These are phyloP conservation scores for Aspergillus flavus DNA, from an alignment of 2,329 filamentous ascomycete genomes.

Conservation along the genomic window DNA sequence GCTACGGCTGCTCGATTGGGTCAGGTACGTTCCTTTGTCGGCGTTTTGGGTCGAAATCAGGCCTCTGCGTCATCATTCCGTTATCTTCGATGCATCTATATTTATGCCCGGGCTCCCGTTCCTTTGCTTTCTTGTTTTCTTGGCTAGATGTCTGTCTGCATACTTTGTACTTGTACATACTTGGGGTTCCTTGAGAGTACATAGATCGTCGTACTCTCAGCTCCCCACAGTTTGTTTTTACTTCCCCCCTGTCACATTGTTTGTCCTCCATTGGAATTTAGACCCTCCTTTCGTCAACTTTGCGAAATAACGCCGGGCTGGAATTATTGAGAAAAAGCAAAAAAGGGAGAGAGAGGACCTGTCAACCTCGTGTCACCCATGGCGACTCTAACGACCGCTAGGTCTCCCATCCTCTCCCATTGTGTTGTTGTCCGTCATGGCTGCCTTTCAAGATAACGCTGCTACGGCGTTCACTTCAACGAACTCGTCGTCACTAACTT, in stretches of 20 bases:
- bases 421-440: conserved; percentile 36
- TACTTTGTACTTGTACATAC: conserved; percentile 1
- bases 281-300: not conserved
- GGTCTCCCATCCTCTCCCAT: conserved; percentile 31
- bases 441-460: conserved; percentile 26
- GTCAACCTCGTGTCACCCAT: conserved; percentile 17
- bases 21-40: conserved; percentile 68
- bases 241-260: conserved; percentile 14
- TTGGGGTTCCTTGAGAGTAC: conserved; percentile 1
- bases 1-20: conserved; percentile 83
- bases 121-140: conserved; percentile 3
- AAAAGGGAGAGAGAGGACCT: not conserved
- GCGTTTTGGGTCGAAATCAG: conserved; percentile 1
- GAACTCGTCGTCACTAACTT: conserved; percentile 65
- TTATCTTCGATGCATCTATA: not conserved
- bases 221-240: not conserved
- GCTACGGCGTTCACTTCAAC: conserved; percentile 20
- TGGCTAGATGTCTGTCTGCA: not conserved
- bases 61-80: conserved; percentile 1
- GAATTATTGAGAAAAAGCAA: not conserved
- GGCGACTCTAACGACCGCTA: conserved; percentile 21
- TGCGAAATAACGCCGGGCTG: not conserved
- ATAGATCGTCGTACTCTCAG: not conserved
- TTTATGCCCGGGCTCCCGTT: conserved; percentile 2
- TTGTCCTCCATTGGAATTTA: conserved; percentile 18